Percentiles rank a stretch among this genome's conserved stretches.
phyloP scores from a whole-genome alignment of 768 basidiomycete species.

The Boletellus emodensis region DNA sequence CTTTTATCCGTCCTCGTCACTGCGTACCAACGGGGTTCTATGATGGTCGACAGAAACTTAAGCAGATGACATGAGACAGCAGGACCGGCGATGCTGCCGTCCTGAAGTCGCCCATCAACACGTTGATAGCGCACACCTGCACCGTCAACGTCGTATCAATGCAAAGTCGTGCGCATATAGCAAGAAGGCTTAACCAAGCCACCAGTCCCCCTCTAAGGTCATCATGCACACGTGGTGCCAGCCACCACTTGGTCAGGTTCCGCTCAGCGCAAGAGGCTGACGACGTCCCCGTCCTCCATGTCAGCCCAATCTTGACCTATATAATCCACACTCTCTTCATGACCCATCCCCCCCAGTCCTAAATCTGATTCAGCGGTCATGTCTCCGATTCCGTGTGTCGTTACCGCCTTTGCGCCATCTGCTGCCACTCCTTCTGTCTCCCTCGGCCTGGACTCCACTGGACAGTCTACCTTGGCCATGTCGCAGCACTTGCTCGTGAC shows the following conservation, averaged over 20 bases:
- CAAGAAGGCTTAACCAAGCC: no score
- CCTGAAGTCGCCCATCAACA: no score
- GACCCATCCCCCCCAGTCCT: not conserved
- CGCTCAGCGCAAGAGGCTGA: constrained; percentile 6
- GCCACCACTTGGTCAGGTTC: not conserved
- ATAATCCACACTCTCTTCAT: not conserved
- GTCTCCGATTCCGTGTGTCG: constrained; percentile 16
- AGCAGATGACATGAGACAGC: no score
- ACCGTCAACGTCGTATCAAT: not conserved
- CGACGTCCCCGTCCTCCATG: not conserved
- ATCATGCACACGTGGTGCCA: not conserved
- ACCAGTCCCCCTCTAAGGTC: not conserved
- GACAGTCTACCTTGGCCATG: not conserved
- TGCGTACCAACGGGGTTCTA: no score
- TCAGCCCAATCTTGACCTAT: constrained; percentile 4
- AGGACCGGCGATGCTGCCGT: no score
- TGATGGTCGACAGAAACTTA: no score
- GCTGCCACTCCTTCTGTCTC: constrained; percentile 1
- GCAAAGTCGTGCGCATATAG: not conserved
- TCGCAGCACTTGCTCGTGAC: constrained; percentile 6
- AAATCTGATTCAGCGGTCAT: constrained; percentile 6
- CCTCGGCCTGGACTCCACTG: not conserved
- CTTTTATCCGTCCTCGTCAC: no score
- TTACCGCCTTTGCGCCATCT: constrained; percentile 4
- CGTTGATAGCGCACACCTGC: no score